Percentiles rank a stretch among this genome's conserved stretches.
Conservation (phyloP, 2,329 filamentous ascomycete genomes). For the Ceratocystis harringtonii region DNA sequence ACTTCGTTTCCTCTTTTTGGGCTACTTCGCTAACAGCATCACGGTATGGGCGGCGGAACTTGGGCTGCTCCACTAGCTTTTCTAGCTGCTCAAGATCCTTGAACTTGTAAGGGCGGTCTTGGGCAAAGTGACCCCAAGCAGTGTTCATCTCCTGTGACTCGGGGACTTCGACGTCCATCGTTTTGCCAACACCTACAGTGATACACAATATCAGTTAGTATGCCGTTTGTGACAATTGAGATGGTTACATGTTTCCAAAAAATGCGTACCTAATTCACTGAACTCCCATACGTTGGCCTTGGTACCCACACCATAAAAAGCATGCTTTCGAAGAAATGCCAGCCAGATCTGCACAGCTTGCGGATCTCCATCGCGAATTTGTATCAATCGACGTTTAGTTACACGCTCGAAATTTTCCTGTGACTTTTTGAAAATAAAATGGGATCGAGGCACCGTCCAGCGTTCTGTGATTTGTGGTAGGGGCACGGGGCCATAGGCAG, state of each 20-base stretch:
- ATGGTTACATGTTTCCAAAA: background rate
- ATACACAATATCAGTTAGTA: background rate
- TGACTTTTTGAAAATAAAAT: constrained; percentile 92
- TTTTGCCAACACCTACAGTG: constrained; percentile 14
- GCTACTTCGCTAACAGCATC: constrained; percentile 1
- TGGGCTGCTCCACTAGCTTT: constrained; percentile 15
- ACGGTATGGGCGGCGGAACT: constrained; percentile 16
- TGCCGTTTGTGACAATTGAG: background rate
- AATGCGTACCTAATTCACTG: constrained; percentile 42
- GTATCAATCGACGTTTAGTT: constrained; percentile 71
- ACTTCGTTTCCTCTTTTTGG: background rate
- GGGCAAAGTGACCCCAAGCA: constrained; percentile 16
- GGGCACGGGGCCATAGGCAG: constrained; percentile 71
- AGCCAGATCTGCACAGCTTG: constrained; percentile 86
- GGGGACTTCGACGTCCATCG: constrained; percentile 15
- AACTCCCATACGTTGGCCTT: constrained; percentile 96
- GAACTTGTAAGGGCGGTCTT: constrained; percentile 16
- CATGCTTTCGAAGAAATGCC: constrained; percentile 79
- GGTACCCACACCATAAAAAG: constrained; percentile 94
- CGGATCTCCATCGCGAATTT: constrained; percentile 81
- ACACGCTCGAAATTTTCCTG: constrained; percentile 97
- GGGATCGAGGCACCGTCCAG: constrained; percentile 80
- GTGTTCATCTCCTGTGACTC: constrained; percentile 13
- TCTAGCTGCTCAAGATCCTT: constrained; percentile 15
- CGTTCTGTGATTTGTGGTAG: constrained; percentile 76